Base-by-base conservation (phyloP, 1,284 basidiomycete genomes). In the Phylloboletellus chloephorus region DNA sequence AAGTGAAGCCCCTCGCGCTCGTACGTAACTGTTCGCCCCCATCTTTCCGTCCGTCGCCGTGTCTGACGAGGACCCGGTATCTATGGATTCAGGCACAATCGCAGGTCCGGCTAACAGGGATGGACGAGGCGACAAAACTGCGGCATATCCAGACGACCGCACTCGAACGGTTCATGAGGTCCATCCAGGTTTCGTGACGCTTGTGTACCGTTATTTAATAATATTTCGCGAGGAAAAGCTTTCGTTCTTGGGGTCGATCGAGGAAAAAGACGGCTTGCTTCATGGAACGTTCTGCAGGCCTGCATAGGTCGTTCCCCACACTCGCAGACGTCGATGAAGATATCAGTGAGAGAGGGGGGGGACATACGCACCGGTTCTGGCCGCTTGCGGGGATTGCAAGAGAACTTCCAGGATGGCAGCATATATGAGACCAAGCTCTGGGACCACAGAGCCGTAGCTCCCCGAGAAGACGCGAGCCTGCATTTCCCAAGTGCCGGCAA, bases 1-100 rank as follows among this genome's bases (percentile, higher is more conserved):
- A 71, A 43, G 66, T 76, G 36, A 72, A 72, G 42, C 79, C 81
- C 7, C 61, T 76, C 9, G 69, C 71, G n/a, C 57, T 82, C 60
- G 85, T 86, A 50, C 48, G 79, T 72, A 15, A 26, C 37, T 43
- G 37, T 40, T 21, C 8, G 4, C 2, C 4, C 2, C 15, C 24
- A 5, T 34, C 9, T 21, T 3, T 4, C 12, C 19, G 2, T 10
- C 19, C 1, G 9, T 28, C n/a, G 6, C 16, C 13, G 26, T 16
- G 31, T 19, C 16, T 44, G 31, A 41, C 10, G 26, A 17, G n/a
- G n/a, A n/a, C n/a, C n/a, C 43, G 12, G 55, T 35, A 57, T 20
- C 33, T 26, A 17, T 30, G 24, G 37, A 38, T 44, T 26, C 45
- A 73, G 67, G 57, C 61, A 17, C 67, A 74, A 26, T 60, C 65